Conservation (phyloP, 2,329 filamentous ascomycete genomes). For the Samsoniella hepiali region DNA sequence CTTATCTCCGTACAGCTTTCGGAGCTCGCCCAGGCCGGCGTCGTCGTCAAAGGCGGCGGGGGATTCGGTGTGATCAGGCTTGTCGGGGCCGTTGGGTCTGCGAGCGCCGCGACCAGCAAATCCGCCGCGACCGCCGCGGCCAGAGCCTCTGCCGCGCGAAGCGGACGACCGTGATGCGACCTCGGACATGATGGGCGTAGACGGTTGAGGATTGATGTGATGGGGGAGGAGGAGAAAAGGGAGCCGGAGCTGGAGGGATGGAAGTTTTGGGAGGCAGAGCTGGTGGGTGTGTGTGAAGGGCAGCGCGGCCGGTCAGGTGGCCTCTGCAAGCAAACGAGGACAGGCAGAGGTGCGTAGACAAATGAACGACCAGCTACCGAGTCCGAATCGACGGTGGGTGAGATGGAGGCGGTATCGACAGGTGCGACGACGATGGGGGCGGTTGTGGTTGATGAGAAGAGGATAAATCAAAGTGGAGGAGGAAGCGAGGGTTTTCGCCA, state of each 20-base stretch:
- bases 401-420: conserved; percentile 16
- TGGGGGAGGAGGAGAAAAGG: conserved; percentile 25
- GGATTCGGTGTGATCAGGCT: conserved; percentile 54
- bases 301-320: conserved; percentile 37
- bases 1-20: conserved; percentile 81
- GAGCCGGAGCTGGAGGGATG: conserved; percentile 30
- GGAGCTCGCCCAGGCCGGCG: conserved; percentile 86
- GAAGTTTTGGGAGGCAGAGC: conserved; percentile 19
- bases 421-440: conserved; percentile 13
- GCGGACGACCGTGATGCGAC: conserved; percentile 79
- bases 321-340: conserved; percentile 31
- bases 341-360: conserved; percentile 19
- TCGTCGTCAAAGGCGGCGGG: conserved; percentile 68
- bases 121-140: conserved; percentile 79
- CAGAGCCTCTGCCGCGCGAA: conserved; percentile 84
- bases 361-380: conserved; percentile 19
- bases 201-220: conserved; percentile 6
- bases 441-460: conserved; percentile 17
- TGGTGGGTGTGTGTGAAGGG: conserved; percentile 19
- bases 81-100: conserved; percentile 68
- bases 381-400: conserved; percentile 15
- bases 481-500: conserved; percentile 16
- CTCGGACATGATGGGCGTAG: conserved; percentile 76
- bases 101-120: conserved; percentile 71
- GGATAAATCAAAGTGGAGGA: conserved; percentile 14